These are phyloP conservation scores for Chlorella sp. DNA, from an alignment of 139 green algal genomes.

Conservation along the genomic window DNA sequence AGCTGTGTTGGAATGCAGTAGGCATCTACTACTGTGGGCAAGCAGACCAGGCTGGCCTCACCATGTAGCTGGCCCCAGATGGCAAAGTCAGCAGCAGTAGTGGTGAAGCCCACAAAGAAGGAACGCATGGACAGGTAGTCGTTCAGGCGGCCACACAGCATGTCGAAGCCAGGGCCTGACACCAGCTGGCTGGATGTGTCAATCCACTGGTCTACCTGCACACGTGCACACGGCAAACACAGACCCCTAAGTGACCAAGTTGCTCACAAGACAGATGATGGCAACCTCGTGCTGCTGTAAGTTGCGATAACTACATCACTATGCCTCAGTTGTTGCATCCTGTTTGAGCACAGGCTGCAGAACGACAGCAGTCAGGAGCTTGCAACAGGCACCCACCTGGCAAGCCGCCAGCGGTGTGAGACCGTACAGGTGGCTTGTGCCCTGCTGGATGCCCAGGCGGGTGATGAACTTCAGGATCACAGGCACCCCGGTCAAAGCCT, in stretches of 20 bases:
- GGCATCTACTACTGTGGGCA: too few relatives aligned
- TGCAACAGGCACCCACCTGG: background rate
- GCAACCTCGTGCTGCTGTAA: background rate
- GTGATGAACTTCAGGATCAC: too few relatives aligned
- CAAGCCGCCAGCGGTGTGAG: too few relatives aligned
- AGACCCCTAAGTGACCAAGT: too few relatives aligned
- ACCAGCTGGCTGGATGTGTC: constrained; percentile 52
- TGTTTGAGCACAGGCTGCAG: background rate
- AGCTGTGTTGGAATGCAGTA: too few relatives aligned
- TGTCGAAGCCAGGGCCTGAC: constrained; percentile 56
- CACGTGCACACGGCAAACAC: too few relatives aligned
- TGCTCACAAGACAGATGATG: too few relatives aligned
- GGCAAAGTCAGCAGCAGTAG: constrained; percentile 77
- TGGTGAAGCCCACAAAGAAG: constrained; percentile 72
- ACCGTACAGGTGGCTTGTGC: too few relatives aligned
- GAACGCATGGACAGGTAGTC: constrained; percentile 73
- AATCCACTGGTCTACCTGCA: constrained; percentile 77
- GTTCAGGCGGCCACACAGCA: constrained; percentile 48
- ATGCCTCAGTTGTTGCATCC: background rate
- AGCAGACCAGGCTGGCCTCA: too few relatives aligned
- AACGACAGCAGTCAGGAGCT: background rate
- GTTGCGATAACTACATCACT: background rate
- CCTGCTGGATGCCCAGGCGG: too few relatives aligned
- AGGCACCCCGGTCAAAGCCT: constrained; percentile 25
- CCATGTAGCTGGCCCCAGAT: constrained; percentile 79